These are phyloP conservation scores for Diutina scorzettiae DNA, from an alignment of 1,139 yeast genomes.

Conservation along the genomic window DNA sequence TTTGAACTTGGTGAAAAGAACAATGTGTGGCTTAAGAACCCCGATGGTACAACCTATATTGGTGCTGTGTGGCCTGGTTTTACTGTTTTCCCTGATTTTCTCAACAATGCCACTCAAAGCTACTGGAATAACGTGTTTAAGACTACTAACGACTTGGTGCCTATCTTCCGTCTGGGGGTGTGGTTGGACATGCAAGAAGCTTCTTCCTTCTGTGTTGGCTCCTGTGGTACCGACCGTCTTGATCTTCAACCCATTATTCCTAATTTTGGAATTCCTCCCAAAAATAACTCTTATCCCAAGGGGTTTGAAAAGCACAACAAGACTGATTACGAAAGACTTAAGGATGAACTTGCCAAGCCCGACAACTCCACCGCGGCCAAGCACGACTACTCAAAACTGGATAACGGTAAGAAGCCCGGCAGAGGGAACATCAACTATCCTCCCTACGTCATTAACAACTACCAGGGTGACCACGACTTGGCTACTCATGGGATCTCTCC, in stretches of 20 bases:
- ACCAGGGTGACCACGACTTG: conserved; percentile 17
- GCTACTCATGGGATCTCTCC: conserved; percentile 19
- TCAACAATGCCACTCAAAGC: conserved; percentile 14
- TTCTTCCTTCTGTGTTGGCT: conserved; percentile 21
- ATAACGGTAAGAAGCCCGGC: conserved; percentile 8
- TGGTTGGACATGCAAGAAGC: conserved; percentile 28
- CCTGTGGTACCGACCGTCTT: conserved; percentile 15
- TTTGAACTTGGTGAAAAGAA: conserved; percentile 16
- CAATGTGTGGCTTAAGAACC: conserved; percentile 19
- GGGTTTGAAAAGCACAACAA: not conserved
- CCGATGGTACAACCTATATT: conserved; percentile 16
- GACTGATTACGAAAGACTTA: not conserved
- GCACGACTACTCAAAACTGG: not conserved
- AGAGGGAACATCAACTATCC: conserved; percentile 21
- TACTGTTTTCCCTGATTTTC: conserved; percentile 23
- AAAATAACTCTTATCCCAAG: not conserved
- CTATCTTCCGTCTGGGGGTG: conserved; percentile 17
- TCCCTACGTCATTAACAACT: conserved; percentile 18
- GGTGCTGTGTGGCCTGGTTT: conserved; percentile 19
- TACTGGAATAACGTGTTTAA: conserved; percentile 17
- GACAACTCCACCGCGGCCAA: not conserved
- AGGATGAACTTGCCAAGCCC: not conserved
- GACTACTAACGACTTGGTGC: conserved; percentile 14
- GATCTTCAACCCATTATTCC: conserved; percentile 13
- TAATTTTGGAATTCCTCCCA: not conserved